Percentiles rank a stretch among this genome's conserved stretches.
These are phyloP conservation scores for Tremellales sp. DNA, from an alignment of 1,284 basidiomycete genomes.

Conservation along the genomic window DNA sequence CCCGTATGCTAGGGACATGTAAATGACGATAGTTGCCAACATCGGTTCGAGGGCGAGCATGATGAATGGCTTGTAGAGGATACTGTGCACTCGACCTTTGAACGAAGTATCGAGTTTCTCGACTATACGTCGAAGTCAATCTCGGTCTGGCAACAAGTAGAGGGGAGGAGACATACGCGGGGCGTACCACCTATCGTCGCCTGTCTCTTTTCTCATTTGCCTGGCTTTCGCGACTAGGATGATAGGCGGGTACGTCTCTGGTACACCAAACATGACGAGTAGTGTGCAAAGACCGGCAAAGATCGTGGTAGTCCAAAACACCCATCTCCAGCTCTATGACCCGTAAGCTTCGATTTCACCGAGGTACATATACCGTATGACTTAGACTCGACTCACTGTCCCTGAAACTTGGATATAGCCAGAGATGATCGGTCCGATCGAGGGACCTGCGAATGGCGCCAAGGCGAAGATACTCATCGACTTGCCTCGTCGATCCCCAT, in stretches of 20 bases:
- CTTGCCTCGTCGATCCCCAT: slow-evolving; percentile 61
- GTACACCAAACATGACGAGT: slow-evolving; percentile 61
- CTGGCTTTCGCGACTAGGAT: slow-evolving; percentile 56
- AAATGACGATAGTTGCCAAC: neutral
- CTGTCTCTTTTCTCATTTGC: slow-evolving; percentile 57
- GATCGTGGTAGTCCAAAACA: slow-evolving; percentile 67
- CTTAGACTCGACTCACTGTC: slow-evolving; percentile 24
- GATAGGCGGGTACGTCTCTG: slow-evolving; percentile 63
- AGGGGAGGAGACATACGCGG: slow-evolving; percentile 35
- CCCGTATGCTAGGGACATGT: neutral
- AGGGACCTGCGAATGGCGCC: slow-evolving; percentile 65
- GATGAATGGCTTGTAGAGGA: slow-evolving; percentile 59
- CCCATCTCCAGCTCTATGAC: slow-evolving; percentile 45
- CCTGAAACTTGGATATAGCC: slow-evolving; percentile 56
- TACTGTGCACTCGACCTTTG: slow-evolving; percentile 49
- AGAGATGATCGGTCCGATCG: slow-evolving; percentile 60
- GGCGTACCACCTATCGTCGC: slow-evolving; percentile 60
- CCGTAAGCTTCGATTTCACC: neutral
- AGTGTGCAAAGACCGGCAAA: slow-evolving; percentile 52
- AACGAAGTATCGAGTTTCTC: slow-evolving; percentile 25
- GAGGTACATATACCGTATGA: slow-evolving; percentile 39
- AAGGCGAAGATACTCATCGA: slow-evolving; percentile 63
- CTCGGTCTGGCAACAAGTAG: neutral
- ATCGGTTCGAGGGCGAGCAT: slow-evolving; percentile 35
- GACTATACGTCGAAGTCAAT: slow-evolving; percentile 12